Conservation (phyloP, 73 alveolate species). For the Stentor roeselii region DNA sequence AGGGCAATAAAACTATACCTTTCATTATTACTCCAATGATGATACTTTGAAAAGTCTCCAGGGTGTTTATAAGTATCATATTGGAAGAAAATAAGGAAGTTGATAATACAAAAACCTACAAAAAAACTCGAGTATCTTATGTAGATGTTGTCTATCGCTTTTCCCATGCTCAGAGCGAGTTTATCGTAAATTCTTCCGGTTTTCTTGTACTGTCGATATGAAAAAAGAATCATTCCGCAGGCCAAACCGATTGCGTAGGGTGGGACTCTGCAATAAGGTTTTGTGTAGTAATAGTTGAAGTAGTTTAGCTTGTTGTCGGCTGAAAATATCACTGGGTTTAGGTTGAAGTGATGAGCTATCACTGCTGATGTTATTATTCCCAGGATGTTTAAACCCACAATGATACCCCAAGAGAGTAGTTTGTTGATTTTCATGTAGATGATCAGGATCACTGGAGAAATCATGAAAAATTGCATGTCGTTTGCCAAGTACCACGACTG, state of each 20-base stretch:
- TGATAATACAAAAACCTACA: background rate
- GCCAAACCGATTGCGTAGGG: constrained; percentile 31
- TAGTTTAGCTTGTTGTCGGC: background rate
- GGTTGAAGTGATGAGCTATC: background rate
- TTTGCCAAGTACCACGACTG: constrained; percentile 38
- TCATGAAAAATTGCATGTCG: background rate
- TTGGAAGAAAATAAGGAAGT: constrained; percentile 27
- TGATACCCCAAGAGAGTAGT: constrained; percentile 16
- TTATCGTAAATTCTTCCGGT: background rate
- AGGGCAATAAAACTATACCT: constrained; percentile 27
- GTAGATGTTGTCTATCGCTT: background rate
- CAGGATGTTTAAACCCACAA: background rate
- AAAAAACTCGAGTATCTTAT: background rate
- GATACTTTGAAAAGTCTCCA: background rate
- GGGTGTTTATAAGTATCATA: constrained; percentile 27
- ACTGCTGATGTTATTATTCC: background rate
- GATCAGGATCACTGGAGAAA: constrained; percentile 7
- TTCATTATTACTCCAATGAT: constrained; percentile 19
- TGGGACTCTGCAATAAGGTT: constrained; percentile 42
- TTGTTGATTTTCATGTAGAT: constrained; percentile 4
- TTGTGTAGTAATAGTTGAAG: constrained; percentile 27
- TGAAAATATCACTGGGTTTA: constrained; percentile 1
- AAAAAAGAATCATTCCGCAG: constrained; percentile 30
- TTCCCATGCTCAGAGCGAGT: background rate
- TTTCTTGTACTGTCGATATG: background rate